Evolutionary conservation across 805 yeast species (phyloP).

Genomic region (Saccharomyces kudriavzevii): DNA sequence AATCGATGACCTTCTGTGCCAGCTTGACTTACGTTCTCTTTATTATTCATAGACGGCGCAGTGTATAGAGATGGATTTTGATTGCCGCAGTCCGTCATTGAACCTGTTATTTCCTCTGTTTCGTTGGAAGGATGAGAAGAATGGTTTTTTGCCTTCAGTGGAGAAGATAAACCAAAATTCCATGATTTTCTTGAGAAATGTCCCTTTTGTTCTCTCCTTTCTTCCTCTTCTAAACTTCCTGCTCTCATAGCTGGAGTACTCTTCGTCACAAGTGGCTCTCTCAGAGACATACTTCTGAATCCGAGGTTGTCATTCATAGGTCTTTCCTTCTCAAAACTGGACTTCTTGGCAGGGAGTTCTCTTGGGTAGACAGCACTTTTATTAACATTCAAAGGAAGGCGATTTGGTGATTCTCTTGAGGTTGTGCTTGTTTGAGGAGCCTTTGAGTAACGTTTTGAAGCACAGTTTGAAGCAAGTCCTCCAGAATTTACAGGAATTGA

Average conservation of each 20-base stretch:
- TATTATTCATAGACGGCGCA: background rate
- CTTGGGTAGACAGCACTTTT: conserved; percentile 27
- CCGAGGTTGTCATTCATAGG: conserved; percentile 25
- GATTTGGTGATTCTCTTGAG: background rate
- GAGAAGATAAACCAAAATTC: background rate
- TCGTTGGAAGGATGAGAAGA: background rate
- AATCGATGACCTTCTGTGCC: background rate
- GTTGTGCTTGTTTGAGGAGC: background rate
- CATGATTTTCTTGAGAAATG: background rate
- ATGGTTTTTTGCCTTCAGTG: background rate
- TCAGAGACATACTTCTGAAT: conserved; percentile 31
- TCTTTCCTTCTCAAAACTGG: conserved; percentile 51
- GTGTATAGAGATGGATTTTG: background rate
- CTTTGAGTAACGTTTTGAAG: background rate
- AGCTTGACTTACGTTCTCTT: background rate
- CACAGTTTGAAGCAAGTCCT: background rate
- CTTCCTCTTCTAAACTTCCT: background rate
- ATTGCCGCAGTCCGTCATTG: background rate
- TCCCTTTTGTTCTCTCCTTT: background rate
- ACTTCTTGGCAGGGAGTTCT: conserved; percentile 35
- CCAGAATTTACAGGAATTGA: background rate
- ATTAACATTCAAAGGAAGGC: background rate
- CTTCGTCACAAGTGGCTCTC: conserved; percentile 14
- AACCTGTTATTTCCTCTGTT: background rate
- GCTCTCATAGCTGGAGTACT: background rate